Base-by-base conservation (phyloP, 192 early-diverging fungal genomes). In the Podochytrium sp. region DNA sequence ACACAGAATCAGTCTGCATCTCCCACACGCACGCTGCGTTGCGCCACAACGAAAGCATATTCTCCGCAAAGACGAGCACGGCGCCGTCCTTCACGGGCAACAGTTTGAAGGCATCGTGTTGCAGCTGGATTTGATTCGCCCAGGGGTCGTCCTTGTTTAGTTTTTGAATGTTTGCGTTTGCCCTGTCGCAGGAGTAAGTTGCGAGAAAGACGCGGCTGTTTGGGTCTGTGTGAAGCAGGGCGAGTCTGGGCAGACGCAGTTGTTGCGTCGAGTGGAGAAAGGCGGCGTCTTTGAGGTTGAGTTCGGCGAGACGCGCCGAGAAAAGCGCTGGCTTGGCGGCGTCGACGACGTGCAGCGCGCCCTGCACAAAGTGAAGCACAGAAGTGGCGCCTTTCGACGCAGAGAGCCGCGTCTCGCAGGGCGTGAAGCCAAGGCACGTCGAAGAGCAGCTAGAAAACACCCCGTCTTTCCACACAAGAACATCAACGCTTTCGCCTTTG, bases 71-170 rank as follows among this genome's bases (percentile, higher is more conserved):
- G 34, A 34, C 61, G 37, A 62, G 49, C 2, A 64, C 5, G 1
- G 43, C 60, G 25, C 30, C n/a, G 42, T n/a, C 59, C 39, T 55
- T 10, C 5, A 32, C 3, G n/a, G 29, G 56, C 71, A 86, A 91
- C 59, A 90, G 83, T 29, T 75, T 61, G 43, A 83, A 79, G 3
- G 82, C 77, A 14, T 67, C 71, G 70, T 90, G 86, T 37, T n/a
- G n/a, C n/a, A 27, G 34, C 29, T 39, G 30, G 30, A 80, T 5
- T 12, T 0, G 20, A 55, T 41, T 42, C 42, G 25, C 38, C 10
- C 33, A 41, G 3, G 27, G 10, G 38, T 23, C 32, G 7, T 41
- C 65, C 57, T 23, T 42, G 30, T 3, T 55, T 25, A 6, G 69
- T n/a, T 0, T 37, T 25, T 12, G 37, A n/a, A 43, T 59, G 56